These are phyloP conservation scores for Lepraria neglecta DNA, from an alignment of 495 filamentous ascomycete genomes.

Conservation along the genomic window DNA sequence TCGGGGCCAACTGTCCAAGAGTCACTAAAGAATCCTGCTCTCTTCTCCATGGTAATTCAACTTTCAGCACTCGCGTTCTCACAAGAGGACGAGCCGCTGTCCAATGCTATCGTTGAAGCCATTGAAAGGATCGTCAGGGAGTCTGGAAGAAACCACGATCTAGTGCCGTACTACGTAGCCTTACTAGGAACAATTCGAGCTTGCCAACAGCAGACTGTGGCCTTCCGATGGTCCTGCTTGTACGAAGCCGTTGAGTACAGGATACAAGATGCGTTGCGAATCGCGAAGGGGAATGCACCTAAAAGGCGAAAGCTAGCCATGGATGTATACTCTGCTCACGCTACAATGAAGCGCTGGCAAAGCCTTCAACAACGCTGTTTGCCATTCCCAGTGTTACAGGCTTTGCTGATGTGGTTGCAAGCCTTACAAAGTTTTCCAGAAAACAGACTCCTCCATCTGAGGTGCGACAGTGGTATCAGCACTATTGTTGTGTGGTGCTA, in stretches of 20 bases:
- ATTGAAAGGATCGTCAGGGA: conserved; percentile 18
- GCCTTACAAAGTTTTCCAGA: conserved; percentile 22
- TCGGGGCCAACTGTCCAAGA: conserved; percentile 20
- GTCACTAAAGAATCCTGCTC: conserved; percentile 18
- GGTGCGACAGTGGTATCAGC: conserved; percentile 18
- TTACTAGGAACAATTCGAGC: conserved; percentile 17
- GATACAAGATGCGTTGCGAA: neutral
- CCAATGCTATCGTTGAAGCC: conserved; percentile 13
- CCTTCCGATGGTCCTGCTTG: conserved; percentile 14
- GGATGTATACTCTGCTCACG: neutral
- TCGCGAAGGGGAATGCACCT: neutral
- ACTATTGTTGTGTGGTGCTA: conserved; percentile 25
- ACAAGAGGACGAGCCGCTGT: conserved; percentile 13
- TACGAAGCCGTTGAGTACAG: conserved; percentile 19
- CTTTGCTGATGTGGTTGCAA: conserved; percentile 19
- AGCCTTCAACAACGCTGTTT: conserved; percentile 5
- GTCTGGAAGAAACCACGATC: neutral
- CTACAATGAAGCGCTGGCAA: no score
- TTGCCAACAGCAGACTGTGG: conserved; percentile 21
- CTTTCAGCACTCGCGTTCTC: conserved; percentile 18
- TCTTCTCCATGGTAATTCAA: conserved; percentile 24
- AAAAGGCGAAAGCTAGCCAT: neutral
- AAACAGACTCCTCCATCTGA: conserved; percentile 19
- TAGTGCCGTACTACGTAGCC: conserved; percentile 15
- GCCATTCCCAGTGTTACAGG: conserved; percentile 20